Base-by-base conservation (phyloP, 345 rosid genomes). In the Alliaria petiolata region DNA sequence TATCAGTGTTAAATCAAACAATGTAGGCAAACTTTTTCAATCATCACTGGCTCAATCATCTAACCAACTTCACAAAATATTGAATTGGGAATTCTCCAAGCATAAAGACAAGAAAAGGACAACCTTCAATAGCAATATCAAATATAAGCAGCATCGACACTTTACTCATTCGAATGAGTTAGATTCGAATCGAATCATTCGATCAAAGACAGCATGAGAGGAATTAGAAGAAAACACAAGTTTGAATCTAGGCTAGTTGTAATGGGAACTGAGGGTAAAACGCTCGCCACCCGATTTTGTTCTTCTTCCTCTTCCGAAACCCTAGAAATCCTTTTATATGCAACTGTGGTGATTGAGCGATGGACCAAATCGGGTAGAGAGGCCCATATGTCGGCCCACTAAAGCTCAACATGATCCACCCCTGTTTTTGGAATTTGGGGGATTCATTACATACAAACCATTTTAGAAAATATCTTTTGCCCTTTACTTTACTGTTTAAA, bases 21-120 rank as follows among this genome's bases (percentile, higher is more conserved):
- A 67, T 75, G 58, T 68, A 60, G 74, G 68, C 57, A 75, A 68
- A 30, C 45, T 65, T 35, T 59, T 61, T 68, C 69, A 16, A 75
- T 68, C 79, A 67, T 75, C 74, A 67, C 56, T 45, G 78, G 69
- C 68, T 0, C 67, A 30, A 11, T 25, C 0, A 22, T 59, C 62
- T n/a, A n/a, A n/a, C n/a, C 31, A 67, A 44, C 11, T n/a, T n/a
- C 42, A n/a, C n/a, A 4, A 35, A 3, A n/a, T 6, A 45, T 11
- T 8, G 5, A 12, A 17, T 14, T 6, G 34, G 3, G 9, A n/a
- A 12, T 38, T 17, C 8, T 7, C 0, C 2, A 43, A 62, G 42
- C 26, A 36, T 10, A 25, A 56, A 56, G 5, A 16, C 3, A 56
- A 38, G n/a, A n/a, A n/a, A n/a, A n/a, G n/a, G n/a, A n/a, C n/a